Percentiles rank a stretch among this genome's conserved stretches.
Evolutionary conservation across 768 basidiomycete species (phyloP).

Genomic region (Hericium erinaceus): DNA sequence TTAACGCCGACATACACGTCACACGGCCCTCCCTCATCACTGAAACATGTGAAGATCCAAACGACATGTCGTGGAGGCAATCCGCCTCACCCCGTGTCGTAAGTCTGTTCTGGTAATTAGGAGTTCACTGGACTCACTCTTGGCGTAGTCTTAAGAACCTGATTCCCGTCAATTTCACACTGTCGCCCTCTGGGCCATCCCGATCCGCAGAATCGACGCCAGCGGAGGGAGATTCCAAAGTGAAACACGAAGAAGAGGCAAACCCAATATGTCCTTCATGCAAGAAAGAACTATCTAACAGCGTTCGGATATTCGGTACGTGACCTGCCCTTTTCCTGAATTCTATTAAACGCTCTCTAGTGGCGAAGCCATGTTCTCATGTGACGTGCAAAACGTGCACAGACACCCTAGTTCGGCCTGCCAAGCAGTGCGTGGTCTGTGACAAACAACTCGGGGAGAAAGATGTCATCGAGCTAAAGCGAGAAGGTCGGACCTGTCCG

Average conservation of each 20-base stretch:
- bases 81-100: slow-evolving; percentile 73
- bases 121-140: slow-evolving; percentile 2
- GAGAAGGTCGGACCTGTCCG: slow-evolving; percentile 61
- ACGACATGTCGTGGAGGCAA: slow-evolving; percentile 82
- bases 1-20: slow-evolving; percentile 76
- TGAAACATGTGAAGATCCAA: slow-evolving; percentile 77
- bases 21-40: slow-evolving; percentile 48
- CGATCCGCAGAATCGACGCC: slow-evolving; percentile 26
- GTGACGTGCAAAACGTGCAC: slow-evolving; percentile 88
- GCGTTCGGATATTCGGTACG: slow-evolving; percentile 58
- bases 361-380: slow-evolving; percentile 83
- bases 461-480: slow-evolving; percentile 74
- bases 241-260: slow-evolving; percentile 41
- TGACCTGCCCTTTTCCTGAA: slow-evolving; percentile 6
- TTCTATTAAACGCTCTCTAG: slow-evolving; percentile 26
- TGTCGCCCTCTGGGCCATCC: slow-evolving; percentile 29
- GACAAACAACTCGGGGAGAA: slow-evolving; percentile 54
- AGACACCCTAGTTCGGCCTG: slow-evolving; percentile 72
- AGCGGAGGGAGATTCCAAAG: slow-evolving; percentile 25
- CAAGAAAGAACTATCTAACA: slow-evolving; percentile 79
- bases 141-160: slow-evolving; percentile 66
- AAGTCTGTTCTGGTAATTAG: slow-evolving; percentile 22
- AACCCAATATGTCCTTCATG: slow-evolving; percentile 82
- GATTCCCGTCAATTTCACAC: slow-evolving; percentile 72
- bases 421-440: slow-evolving; percentile 82